Evolutionary conservation across 2,329 filamentous ascomycete genomes (phyloP).

Genomic region (Fusarium citri): DNA sequence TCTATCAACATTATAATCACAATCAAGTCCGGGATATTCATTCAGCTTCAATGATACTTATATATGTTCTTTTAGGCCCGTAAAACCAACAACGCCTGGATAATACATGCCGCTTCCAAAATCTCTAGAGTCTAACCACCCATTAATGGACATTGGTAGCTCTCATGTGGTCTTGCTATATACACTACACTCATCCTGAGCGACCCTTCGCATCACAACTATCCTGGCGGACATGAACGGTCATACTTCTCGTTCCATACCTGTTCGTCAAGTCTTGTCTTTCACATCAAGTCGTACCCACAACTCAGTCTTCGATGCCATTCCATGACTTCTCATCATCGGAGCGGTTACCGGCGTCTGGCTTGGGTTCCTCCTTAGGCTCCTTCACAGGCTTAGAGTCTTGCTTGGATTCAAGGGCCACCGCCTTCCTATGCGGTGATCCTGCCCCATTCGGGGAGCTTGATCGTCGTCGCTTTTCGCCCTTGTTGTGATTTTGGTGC

Average conservation of each 20-base stretch:
- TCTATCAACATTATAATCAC: neutral
- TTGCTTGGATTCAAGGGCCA: constrained; percentile 38
- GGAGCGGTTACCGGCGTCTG: constrained; percentile 37
- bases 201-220: neutral
- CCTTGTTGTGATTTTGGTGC: constrained; percentile 22
- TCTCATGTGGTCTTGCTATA: neutral
- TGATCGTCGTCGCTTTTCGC: constrained; percentile 49
- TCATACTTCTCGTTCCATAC: neutral
- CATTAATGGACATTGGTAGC: constrained; percentile 6
- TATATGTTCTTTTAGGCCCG: constrained; percentile 13
- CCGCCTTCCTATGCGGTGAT: constrained; percentile 48
- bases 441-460: constrained; percentile 40
- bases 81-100: constrained; percentile 32
- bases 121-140: constrained; percentile 32
- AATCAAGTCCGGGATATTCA: neutral
- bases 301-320: constrained; percentile 54
- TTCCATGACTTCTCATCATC: constrained; percentile 59
- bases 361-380: constrained; percentile 21
- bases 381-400: constrained; percentile 33
- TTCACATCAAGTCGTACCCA: neutral
- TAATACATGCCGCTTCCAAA: constrained; percentile 26
- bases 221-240: constrained; percentile 3
- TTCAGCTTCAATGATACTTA: neutral
- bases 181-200: neutral
- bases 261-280: neutral